Base-by-base conservation (phyloP, 2,329 filamentous ascomycete species). In the Fusarium caatingaense region DNA sequence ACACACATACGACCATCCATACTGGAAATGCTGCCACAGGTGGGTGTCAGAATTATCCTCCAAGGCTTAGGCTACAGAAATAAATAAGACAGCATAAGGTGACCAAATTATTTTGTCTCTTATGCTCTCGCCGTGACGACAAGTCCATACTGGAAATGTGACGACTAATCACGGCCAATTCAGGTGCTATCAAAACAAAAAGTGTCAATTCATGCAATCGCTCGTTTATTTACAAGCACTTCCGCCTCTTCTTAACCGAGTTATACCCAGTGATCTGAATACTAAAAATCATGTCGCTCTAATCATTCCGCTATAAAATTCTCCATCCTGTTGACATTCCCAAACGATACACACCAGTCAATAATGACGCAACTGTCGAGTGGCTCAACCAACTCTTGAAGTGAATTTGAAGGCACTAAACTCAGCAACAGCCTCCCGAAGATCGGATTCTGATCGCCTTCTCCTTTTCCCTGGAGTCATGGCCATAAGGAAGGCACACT, bases 401-500 rank as follows among this genome's bases (percentile, higher is more conserved):
- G 21, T 9, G 13, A 16, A 16, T 23, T 44, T 23, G 16, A 8
- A 16, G 21, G 20, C 20, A 23, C 41, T 25, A 16, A 9, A 23
- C 20, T 50, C 21, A 37, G 18, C 28, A 10, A 37, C 34, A 37
- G 34, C 18, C 34, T 37, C 34, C 34, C 34, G 10, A 37, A 37
- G 34, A 37, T 37, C 34, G 20, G 8, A 44, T 21, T 6, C 10
- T 44, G 41, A 21, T 11, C 21, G 20, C 16, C 23, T 40, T 27
- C 10, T 13, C 9, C 18, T 41, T 25, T 47, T 10, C 12, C 18
- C 12, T 28, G 49, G 76, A 75, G 16, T 18, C 20, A 50, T 78
- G 76, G 15, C 76, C 75, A 45, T 76, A 78, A 8, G 72, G 72
- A 18, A 78, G 68, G 46, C 69, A 76, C 3, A 57, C 61, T 21